Conservation (phyloP, 2,329 filamentous ascomycete genomes). For the Scytalidium sp. region DNA sequence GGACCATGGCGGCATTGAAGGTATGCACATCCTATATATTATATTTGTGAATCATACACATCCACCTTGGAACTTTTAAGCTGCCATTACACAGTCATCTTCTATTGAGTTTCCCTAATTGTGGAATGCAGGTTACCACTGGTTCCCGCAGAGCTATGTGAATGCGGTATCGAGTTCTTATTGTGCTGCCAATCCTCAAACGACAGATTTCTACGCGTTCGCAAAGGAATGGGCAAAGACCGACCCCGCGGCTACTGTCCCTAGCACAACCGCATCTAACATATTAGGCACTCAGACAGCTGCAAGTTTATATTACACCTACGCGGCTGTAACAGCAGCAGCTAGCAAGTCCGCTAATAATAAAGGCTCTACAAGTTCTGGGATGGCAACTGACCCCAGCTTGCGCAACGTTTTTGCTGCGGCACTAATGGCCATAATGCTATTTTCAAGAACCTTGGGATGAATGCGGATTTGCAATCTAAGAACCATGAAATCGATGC, state of each 20-base stretch:
- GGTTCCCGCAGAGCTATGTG: neutral
- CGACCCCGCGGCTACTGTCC: neutral
- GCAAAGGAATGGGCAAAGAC: neutral
- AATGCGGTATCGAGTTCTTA: neutral
- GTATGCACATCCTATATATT: neutral
- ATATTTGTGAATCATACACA: neutral
- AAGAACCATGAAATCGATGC: no score
- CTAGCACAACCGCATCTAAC: neutral
- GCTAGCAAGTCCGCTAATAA: conserved; percentile 4
- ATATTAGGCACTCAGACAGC: neutral
- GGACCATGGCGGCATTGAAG: neutral
- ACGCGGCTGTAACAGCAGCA: neutral
- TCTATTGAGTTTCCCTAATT: no score
- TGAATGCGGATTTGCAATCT: no score
- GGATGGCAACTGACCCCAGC: neutral
- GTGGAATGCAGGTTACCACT: no score
- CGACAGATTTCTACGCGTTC: neutral
- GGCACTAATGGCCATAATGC: no score
- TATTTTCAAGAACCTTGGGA: no score
- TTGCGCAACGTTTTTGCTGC: neutral
- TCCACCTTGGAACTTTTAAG: neutral
- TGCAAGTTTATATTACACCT: neutral
- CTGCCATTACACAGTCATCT: neutral
- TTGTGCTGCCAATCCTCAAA: neutral
- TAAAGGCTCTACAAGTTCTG: neutral